Percentiles rank a stretch among this genome's conserved stretches.
Conservation (phyloP, 1,284 basidiomycete species). For the Neolentinus lepideus region DNA sequence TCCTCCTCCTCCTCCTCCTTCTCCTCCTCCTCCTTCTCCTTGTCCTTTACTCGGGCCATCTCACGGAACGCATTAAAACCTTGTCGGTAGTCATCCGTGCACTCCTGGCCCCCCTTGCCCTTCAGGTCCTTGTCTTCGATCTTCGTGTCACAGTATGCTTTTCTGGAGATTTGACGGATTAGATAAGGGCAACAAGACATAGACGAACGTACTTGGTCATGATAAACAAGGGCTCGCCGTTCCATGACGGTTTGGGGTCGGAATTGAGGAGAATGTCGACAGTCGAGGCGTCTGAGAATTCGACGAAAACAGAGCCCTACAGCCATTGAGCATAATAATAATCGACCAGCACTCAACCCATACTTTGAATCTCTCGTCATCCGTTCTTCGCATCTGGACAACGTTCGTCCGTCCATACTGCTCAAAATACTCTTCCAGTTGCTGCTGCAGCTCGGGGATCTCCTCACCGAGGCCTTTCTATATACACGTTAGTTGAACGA, state of each 20-base stretch:
- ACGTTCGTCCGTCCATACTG: slow-evolving; percentile 80
- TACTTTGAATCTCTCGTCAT: slow-evolving; percentile 82
- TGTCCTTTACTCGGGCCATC: too few species aligned
- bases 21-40: too few species aligned
- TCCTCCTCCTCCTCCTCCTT: slow-evolving; percentile 32
- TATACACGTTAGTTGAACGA: background rate
- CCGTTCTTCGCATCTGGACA: slow-evolving; percentile 79
- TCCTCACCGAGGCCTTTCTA: slow-evolving; percentile 91
- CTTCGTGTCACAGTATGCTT: slow-evolving; percentile 94
- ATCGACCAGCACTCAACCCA: slow-evolving; percentile 8
- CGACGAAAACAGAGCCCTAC: slow-evolving; percentile 89
- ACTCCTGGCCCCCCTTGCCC: slow-evolving; percentile 53
- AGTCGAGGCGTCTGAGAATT: slow-evolving; percentile 73
- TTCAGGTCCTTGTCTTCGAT: slow-evolving; percentile 90
- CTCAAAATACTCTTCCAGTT: slow-evolving; percentile 80
- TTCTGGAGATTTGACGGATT: slow-evolving; percentile 20
- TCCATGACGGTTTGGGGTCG: slow-evolving; percentile 75
- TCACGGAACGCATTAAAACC: slow-evolving; percentile 91
- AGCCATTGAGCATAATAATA: background rate
- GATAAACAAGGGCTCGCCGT: slow-evolving; percentile 66
- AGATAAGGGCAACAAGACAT: background rate
- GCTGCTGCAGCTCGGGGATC: slow-evolving; percentile 60
- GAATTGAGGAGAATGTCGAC: slow-evolving; percentile 75
- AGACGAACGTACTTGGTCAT: slow-evolving; percentile 75
- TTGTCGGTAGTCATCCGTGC: slow-evolving; percentile 36